Conservation (phyloP, 192 early-diverging fungal genomes). For the Thamnidium elegans region DNA sequence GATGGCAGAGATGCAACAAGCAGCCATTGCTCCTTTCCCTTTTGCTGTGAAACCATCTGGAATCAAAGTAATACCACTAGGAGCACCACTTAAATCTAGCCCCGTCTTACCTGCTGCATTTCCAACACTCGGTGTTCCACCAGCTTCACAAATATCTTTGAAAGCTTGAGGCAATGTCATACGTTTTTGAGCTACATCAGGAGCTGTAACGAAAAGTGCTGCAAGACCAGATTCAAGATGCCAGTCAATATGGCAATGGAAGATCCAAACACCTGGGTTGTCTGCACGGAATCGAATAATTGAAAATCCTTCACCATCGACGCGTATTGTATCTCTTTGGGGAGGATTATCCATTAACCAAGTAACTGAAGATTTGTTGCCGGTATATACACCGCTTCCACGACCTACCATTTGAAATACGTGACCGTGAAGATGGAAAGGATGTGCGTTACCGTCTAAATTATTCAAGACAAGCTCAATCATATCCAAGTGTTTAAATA, state of each 20-base stretch:
- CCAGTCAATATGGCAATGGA: constrained; percentile 89
- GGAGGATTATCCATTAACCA: constrained; percentile 53
- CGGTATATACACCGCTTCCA: too few relatives aligned
- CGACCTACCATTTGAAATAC: too few relatives aligned
- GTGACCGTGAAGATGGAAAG: too few relatives aligned
- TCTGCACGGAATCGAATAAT: constrained; percentile 75
- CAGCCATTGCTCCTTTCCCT: constrained; percentile 71
- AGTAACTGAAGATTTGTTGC: too few relatives aligned
- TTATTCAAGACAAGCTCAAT: too few relatives aligned
- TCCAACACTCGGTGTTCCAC: constrained; percentile 56
- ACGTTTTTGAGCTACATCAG: constrained; percentile 54
- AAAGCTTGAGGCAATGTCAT: constrained; percentile 54
- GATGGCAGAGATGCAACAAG: constrained; percentile 66
- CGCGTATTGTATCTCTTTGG: constrained; percentile 73
- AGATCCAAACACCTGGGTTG: constrained; percentile 80
- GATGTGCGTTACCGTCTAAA: too few relatives aligned
- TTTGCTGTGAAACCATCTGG: constrained; percentile 57
- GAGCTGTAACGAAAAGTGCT: constrained; percentile 69
- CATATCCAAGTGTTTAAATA: constrained; percentile 50
- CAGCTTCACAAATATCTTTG: constrained; percentile 59
- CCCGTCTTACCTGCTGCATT: constrained; percentile 75
- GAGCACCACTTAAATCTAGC: constrained; percentile 59
- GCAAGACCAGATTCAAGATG: constrained; percentile 71
- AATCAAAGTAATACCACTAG: constrained; percentile 51
- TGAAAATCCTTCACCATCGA: constrained; percentile 64